A percentile compares a stretch with the other conserved stretches of the same genome.
Evolutionary conservation across 345 rosid genomes (phyloP).

Genomic region (Syzygium oleosum): DNA sequence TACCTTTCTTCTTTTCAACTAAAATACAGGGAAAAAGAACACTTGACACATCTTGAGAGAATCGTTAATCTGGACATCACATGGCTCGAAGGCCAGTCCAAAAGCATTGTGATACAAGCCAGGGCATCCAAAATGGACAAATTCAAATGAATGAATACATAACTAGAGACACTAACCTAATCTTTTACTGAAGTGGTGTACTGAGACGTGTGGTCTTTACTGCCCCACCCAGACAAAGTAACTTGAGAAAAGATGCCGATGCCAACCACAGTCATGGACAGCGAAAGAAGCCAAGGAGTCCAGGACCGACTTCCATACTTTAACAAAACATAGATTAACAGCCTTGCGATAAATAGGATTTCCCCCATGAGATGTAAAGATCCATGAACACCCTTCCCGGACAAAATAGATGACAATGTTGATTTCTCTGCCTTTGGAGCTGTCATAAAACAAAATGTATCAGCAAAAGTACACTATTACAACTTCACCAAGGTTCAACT

Average conservation of each 20-base stretch:
- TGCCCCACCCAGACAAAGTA: slow-evolving; percentile 20
- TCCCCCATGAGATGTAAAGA: slow-evolving; percentile 61
- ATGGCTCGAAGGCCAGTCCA: not conserved
- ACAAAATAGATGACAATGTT: slow-evolving; percentile 40
- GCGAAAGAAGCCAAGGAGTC: slow-evolving; percentile 88
- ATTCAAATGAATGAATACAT: not conserved
- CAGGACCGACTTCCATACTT: slow-evolving; percentile 75
- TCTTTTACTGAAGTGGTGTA: slow-evolving; percentile 52
- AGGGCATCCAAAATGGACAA: not conserved
- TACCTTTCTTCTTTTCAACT: slow-evolving; percentile 80
- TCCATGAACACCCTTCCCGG: slow-evolving; percentile 63
- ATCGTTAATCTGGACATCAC: not conserved
- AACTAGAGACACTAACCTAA: slow-evolving; percentile 46
- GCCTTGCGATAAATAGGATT: slow-evolving; percentile 67
- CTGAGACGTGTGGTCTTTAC: slow-evolving; percentile 22
- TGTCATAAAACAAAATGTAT: slow-evolving; percentile 12
- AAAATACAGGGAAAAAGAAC: not conserved
- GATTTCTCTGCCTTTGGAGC: slow-evolving; percentile 32
- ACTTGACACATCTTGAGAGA: not conserved
- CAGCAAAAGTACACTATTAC: not conserved
- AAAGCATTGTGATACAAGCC: not conserved
- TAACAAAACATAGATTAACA: slow-evolving; percentile 80
- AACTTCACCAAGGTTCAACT: not conserved
- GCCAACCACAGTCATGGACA: slow-evolving; percentile 54
- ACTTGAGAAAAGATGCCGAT: slow-evolving; percentile 40